Conservation (phyloP, 768 basidiomycete species). For the Tephrocybe sp. region DNA sequence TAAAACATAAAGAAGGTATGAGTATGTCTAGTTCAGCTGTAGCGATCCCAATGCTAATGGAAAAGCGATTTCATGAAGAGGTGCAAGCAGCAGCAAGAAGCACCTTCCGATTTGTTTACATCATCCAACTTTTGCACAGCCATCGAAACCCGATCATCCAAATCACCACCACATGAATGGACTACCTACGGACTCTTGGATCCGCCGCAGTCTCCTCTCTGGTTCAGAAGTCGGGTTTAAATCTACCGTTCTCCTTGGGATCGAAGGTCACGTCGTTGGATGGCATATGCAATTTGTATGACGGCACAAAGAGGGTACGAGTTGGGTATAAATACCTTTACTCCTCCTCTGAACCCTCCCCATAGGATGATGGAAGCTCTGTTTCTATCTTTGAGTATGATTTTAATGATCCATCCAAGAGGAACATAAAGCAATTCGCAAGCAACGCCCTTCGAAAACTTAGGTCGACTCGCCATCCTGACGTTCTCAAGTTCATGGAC, state of each 20-base stretch:
- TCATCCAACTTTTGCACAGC: too few relatives aligned
- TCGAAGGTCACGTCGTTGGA: slow-evolving; percentile 64
- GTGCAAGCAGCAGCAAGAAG: too few relatives aligned
- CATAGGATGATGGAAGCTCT: slow-evolving; percentile 80
- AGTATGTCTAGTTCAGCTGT: too few relatives aligned
- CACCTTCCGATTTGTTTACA: too few relatives aligned
- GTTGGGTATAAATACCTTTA: background rate
- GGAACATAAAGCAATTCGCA: slow-evolving; percentile 69
- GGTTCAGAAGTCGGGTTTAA: slow-evolving; percentile 91
- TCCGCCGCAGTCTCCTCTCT: slow-evolving; percentile 85
- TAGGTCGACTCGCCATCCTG: slow-evolving; percentile 89
- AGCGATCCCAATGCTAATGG: too few relatives aligned
- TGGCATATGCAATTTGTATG: slow-evolving; percentile 81
- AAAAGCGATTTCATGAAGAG: slow-evolving; percentile 14
- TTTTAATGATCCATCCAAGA: slow-evolving; percentile 55
- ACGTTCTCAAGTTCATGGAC: slow-evolving; percentile 94
- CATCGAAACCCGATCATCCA: too few relatives aligned
- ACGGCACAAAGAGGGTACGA: slow-evolving; percentile 81
- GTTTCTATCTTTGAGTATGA: slow-evolving; percentile 96
- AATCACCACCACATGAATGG: too few relatives aligned
- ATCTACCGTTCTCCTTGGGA: slow-evolving; percentile 85
- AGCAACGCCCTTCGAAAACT: slow-evolving; percentile 89
- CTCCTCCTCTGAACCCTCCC: slow-evolving; percentile 15
- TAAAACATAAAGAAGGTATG: too few relatives aligned
- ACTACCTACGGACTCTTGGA: slow-evolving; percentile 77